Base-by-base conservation (phyloP, 495 filamentous ascomycete species). In the Penicillium arizonense region DNA sequence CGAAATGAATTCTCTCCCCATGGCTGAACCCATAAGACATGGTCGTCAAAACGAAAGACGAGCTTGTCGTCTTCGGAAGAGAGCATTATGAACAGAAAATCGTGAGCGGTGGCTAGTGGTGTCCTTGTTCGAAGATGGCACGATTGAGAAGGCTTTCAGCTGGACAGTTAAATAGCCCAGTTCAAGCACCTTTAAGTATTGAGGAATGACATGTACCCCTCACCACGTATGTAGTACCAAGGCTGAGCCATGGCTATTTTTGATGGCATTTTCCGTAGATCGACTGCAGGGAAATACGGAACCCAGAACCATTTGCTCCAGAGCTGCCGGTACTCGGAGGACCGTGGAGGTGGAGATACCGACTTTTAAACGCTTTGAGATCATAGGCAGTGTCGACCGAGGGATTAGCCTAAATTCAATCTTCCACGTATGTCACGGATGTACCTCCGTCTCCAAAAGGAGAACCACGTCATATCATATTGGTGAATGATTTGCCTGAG, bases 1-100 rank as follows among this genome's bases (percentile, higher is more conserved):
- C 81, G 77, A 35, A 84, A 58, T 2, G 79, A 77, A 55, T 80
- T 77, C 8, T 67, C 62, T 21, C 79, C 79, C 79, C 80, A 83
- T 47, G 78, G 71, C 50, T 82, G 71, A 43, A 85, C 72, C 72
- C 75, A 80, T 49, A 83, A 72, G 18, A 67, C 55, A 47, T 82
- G 77, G 44, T 77, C 77, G 57, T 82, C 80, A 54, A 74, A 82
- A 13, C 69, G 65, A 48, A 76, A 82, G 35, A 74, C 35, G 12
- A 77, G 69, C 38, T 68, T 67, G 50, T 76, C 59, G 9, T 61
- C 65, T 51, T 75, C 61, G 9, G 62, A 42, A 37, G 63, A 71
- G n/a, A 80, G 68, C 77, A 80, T 80, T 4, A 41, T 63, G 56
- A 16, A 24, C 20, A 20, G 6, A 13, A 51, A 4, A n/a, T 10